Percentiles rank a stretch among this genome's conserved stretches.
phyloP scores from a whole-genome alignment of 2,329 filamentous ascomycete genomes.

The Emmonsiellopsis sp. region DNA sequence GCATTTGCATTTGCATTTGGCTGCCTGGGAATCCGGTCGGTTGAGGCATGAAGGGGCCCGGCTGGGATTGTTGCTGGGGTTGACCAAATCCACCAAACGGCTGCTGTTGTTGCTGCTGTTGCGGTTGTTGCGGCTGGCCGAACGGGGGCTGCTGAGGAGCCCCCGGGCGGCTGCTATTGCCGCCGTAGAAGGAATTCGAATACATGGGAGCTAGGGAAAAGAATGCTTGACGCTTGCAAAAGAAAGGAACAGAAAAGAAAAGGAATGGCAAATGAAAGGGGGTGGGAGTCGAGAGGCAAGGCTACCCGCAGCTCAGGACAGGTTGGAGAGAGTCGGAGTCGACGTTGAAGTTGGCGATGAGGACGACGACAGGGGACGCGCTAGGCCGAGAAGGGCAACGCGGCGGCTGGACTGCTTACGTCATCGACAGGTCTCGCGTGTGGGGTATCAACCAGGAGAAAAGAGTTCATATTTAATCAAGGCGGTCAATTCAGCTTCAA shows the following conservation, averaged over 20 bases:
- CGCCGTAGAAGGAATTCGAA: slow-evolving; percentile 76
- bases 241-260: slow-evolving; percentile 17
- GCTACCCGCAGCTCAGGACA: neutral
- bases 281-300: slow-evolving; percentile 4
- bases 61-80: slow-evolving; percentile 37
- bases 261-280: slow-evolving; percentile 11
- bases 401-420: neutral
- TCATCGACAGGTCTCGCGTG: neutral
- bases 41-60: slow-evolving; percentile 17
- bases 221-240: slow-evolving; percentile 7
- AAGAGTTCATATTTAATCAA: too few relatives aligned
- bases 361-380: neutral
- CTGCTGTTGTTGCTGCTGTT: slow-evolving; percentile 28
- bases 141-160: slow-evolving; percentile 45
- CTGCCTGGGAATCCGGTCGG: neutral
- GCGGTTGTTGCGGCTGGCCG: slow-evolving; percentile 46
- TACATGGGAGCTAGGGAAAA: slow-evolving; percentile 54
- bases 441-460: too few relatives aligned
- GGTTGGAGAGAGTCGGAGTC: neutral
- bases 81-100: slow-evolving; percentile 25
- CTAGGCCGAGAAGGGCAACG: neutral
- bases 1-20: slow-evolving; percentile 26
- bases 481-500: too few relatives aligned
- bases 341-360: neutral
- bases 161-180: slow-evolving; percentile 64